Evolutionary conservation across 106 monocot species (phyloP).

Genomic region (Phalaenopsis aphrodite): DNA sequence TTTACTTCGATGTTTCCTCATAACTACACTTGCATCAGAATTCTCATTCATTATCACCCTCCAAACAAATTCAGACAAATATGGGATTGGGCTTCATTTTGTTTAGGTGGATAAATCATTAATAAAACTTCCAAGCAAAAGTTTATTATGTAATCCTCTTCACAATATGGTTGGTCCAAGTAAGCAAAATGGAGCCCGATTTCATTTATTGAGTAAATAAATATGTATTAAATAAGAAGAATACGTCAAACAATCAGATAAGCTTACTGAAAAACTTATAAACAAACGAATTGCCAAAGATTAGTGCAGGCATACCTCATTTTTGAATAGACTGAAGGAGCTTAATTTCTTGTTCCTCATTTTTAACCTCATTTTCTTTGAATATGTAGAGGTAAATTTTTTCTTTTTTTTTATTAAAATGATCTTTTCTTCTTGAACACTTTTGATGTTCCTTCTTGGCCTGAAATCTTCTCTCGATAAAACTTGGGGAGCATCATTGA

Average conservation of each 20-base stretch:
- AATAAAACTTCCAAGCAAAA: too few relatives aligned
- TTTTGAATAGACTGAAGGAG: slow-evolving; percentile 10
- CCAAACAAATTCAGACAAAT: background rate
- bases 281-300: background rate
- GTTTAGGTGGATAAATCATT: too few relatives aligned
- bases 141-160: too few relatives aligned
- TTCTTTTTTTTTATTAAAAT: slow-evolving; percentile 5
- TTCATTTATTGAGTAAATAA: too few relatives aligned
- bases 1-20: background rate
- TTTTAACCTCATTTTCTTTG: slow-evolving; percentile 18
- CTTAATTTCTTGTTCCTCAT: slow-evolving; percentile 17
- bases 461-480: slow-evolving; percentile 8
- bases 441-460: slow-evolving; percentile 12
- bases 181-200: background rate
- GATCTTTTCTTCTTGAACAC: background rate
- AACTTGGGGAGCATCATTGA: slow-evolving; percentile 9
- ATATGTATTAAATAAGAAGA: background rate
- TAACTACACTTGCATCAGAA: background rate
- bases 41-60: background rate
- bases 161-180: too few relatives aligned
- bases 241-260: background rate
- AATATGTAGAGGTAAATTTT: background rate
- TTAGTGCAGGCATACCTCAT: slow-evolving; percentile 15
- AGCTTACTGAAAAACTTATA: background rate
- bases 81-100: background rate